Conservation (phyloP, 495 filamentous ascomycete species). For the Penicillium paradoxum region DNA sequence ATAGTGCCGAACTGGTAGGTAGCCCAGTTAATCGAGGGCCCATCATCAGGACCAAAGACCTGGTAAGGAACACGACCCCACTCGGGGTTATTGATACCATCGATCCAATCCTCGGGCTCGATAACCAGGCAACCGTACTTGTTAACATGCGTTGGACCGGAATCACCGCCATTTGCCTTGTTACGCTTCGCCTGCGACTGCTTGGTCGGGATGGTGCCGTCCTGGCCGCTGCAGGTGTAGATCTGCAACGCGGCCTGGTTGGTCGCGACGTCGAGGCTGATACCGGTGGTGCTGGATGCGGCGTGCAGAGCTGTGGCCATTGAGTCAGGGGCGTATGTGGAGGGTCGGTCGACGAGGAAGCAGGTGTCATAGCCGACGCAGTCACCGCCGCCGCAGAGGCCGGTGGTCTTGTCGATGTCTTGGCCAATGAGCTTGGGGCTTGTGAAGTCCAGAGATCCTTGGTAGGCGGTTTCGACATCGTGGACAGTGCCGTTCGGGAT, state of each 20-base stretch:
- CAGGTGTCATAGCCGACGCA: constrained; percentile 78
- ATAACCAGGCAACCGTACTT: constrained; percentile 72
- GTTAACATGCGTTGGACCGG: constrained; percentile 39
- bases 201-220: constrained; percentile 57
- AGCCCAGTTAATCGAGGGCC: constrained; percentile 59
- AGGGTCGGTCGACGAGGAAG: constrained; percentile 62
- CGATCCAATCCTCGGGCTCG: constrained; percentile 63
- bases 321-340: constrained; percentile 56
- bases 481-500: constrained; percentile 75
- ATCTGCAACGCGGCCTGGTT: constrained; percentile 77
- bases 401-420: constrained; percentile 55
- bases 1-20: constrained; percentile 55
- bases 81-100: constrained; percentile 73
- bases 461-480: constrained; percentile 51
- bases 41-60: constrained; percentile 58
- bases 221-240: constrained; percentile 68
- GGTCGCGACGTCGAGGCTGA: constrained; percentile 64
- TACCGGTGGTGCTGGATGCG: constrained; percentile 57
- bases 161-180: constrained; percentile 33
- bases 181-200: constrained; percentile 48
- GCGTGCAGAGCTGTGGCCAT: constrained; percentile 59
- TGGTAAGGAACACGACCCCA: constrained; percentile 61
- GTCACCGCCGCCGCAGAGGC: constrained; percentile 57
- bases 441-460: constrained; percentile 70
- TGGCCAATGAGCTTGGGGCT: constrained; percentile 69